Base-by-base conservation (phyloP, 352 stramenopile species). In the Phytophthora pluvialis region DNA sequence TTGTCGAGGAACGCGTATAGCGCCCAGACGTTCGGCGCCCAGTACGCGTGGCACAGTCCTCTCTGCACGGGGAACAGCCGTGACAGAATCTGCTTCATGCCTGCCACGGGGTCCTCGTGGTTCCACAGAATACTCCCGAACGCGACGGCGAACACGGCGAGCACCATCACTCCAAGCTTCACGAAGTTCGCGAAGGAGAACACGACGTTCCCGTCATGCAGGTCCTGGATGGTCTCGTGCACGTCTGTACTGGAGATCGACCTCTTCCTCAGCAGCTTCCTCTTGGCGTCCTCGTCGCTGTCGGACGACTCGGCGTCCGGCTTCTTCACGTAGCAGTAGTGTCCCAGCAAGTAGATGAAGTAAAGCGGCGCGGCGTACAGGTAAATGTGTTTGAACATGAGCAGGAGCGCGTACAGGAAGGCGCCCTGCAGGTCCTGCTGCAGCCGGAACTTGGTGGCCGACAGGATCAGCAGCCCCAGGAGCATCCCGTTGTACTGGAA, bases 401-500 rank as follows among this genome's bases (percentile, higher is more conserved):
- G 77, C 42, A 99, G 73, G 42, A 94, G 63, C 13, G 95, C 83
- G 78, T 98, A 99, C 3, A 98, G 43, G 32, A 93, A 72, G 0
- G 91, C 96, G 5, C 88, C 94, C n/a, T 88, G 79, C 12, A 98
- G 61, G 43, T 97, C 87, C 58, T 92, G 76, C 51, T 91, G 75
- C 59, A 91, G 64, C 33, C 83, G 70, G 51, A 95, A 82, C 58
- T 91, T 90, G 39, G 86, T 88, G 29, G 97, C 72, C 5, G 93
- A 98, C 40, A 98, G 75, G 33, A 99, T 86, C 32, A 99, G 76
- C 60, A 99, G 70, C 0, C 96, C 97, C 6, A 99, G 78, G 15
- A 99, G 72, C 83, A 99, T 96, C 12, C 97, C 97, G 72, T 99
- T 99, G 86, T 99, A 99, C 75, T 99, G 97, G 82, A 99, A 99